Conservation (phyloP, 345 rosid species). For the Streptanthus diversifolius region DNA sequence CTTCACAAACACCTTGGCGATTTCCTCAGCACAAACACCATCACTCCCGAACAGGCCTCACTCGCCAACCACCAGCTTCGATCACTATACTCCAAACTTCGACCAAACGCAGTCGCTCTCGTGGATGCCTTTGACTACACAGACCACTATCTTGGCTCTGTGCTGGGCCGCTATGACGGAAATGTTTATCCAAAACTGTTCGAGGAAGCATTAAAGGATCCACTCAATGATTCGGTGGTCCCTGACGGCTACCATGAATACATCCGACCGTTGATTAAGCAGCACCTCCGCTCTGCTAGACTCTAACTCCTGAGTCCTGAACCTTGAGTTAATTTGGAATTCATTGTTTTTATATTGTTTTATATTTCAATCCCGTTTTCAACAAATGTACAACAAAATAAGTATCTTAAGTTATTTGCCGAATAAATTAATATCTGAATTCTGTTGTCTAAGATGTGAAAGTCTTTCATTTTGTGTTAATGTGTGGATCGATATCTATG, state of each 20-base stretch:
- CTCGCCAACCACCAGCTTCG: slow-evolving; percentile 70
- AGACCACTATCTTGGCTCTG: slow-evolving; percentile 67
- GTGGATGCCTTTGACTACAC: slow-evolving; percentile 80
- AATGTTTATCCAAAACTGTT: slow-evolving; percentile 73
- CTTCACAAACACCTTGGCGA: slow-evolving; percentile 73
- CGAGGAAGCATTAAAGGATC: slow-evolving; percentile 88
- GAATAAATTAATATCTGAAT: background rate
- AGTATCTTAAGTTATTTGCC: background rate
- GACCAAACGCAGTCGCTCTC: slow-evolving; percentile 76
- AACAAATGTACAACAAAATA: background rate
- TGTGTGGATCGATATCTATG: too few relatives aligned
- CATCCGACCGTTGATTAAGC: slow-evolving; percentile 67
- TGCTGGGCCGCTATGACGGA: slow-evolving; percentile 76
- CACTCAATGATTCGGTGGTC: slow-evolving; percentile 70
- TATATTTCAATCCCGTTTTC: background rate
- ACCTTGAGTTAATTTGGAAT: background rate
- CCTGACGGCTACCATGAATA: slow-evolving; percentile 81
- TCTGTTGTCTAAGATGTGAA: too few relatives aligned
- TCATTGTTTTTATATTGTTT: background rate
- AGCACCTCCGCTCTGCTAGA: slow-evolving; percentile 55
- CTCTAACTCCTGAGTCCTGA: slow-evolving; percentile 34
- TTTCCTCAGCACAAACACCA: slow-evolving; percentile 59
- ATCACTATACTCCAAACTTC: slow-evolving; percentile 58
- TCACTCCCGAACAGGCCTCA: slow-evolving; percentile 66
- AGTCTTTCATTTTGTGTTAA: too few relatives aligned